Base-by-base conservation (phyloP, 345 rosid genomes). In the Cardamine chenopodiifolia region DNA sequence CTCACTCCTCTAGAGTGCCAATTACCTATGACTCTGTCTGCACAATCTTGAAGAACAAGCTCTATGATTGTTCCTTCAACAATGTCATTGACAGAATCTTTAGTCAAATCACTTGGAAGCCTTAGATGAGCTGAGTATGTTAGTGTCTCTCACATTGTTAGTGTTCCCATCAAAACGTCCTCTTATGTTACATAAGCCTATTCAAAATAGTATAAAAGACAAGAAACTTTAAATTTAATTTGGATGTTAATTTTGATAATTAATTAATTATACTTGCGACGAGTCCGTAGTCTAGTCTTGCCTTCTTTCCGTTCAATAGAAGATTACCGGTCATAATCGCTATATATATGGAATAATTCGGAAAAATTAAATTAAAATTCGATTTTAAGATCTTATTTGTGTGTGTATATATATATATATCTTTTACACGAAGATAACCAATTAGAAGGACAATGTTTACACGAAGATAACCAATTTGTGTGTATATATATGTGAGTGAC, bases 251-350 rank as follows among this genome's bases (percentile, higher is more conserved):
- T 25, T 62, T 8, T 31, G 19, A 63, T 40, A 20, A 31, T 59
- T 15, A 44, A 0, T 5, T 15, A 8, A 22, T 13, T 26, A 37
- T 50, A 87, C 98, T 90, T 84, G 92, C 99, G 65, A 86, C 81
- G 39, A 62, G 83, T 37, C 94, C 92, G 44, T 79, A 63, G 53
- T 88, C 93, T n/a, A 70, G 50, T 68, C 85, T 85, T 83, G 80
- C 84, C 81, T 90, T 92, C 85, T 92, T 90, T 32, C 99, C 99
- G 69, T 95, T 92, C 65, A 92, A 66, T 70, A 90, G 89, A 62
- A 95, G 87, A 78, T 79, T 86, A 65, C 99, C 99, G 12, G 97
- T 90, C 98, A 90, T 95, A 45, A 95, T 71, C 79, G 88, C 99
- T 95, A 90, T 57, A 69, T 3, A 45, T 7, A 48, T 67, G 35